Conservation (phyloP, 2,329 filamentous ascomycete species). For the Cryphonectria carpinicola region DNA sequence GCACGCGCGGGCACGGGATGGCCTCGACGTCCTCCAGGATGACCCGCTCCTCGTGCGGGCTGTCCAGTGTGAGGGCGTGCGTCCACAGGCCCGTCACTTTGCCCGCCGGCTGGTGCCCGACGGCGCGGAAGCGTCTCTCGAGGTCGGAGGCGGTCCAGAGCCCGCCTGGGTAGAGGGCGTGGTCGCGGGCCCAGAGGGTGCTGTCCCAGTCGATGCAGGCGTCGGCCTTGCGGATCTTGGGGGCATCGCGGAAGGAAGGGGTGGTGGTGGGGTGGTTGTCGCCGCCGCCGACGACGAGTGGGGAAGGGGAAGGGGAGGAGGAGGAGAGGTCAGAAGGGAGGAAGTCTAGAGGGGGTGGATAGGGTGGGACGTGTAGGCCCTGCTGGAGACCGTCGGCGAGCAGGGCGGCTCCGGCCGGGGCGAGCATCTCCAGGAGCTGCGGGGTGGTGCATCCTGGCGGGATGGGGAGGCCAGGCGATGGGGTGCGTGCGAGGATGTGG, state of each 20-base stretch:
- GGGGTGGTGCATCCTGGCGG: slow-evolving; percentile 49
- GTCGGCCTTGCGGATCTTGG: slow-evolving; percentile 72
- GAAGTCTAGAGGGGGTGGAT: background rate
- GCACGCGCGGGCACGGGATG: slow-evolving; percentile 26
- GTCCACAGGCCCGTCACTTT: slow-evolving; percentile 42
- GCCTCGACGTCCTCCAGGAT: slow-evolving; percentile 44
- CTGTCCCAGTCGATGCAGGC: slow-evolving; percentile 63
- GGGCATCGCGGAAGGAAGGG: slow-evolving; percentile 55
- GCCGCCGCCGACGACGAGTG: background rate
- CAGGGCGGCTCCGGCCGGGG: slow-evolving; percentile 69
- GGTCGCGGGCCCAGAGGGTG: slow-evolving; percentile 18
- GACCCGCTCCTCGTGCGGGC: slow-evolving; percentile 39
- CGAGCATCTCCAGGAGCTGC: slow-evolving; percentile 56
- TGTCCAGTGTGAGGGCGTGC: slow-evolving; percentile 31
- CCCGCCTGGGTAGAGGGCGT: slow-evolving; percentile 8
- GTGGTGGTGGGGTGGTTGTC: background rate
- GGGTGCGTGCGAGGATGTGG: slow-evolving; percentile 71
- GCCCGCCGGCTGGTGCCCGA: slow-evolving; percentile 39
- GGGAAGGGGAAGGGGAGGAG: too few relatives aligned
- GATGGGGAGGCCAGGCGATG: slow-evolving; percentile 59
- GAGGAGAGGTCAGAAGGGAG: background rate
- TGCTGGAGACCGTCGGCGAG: slow-evolving; percentile 68
- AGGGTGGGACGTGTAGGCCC: slow-evolving; percentile 67
- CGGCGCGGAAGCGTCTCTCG: slow-evolving; percentile 57
- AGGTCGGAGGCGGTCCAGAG: slow-evolving; percentile 59